These are phyloP conservation scores for Coix lacrymajobi DNA, from an alignment of 176 grass and related monocot species.

Conservation along the genomic window DNA sequence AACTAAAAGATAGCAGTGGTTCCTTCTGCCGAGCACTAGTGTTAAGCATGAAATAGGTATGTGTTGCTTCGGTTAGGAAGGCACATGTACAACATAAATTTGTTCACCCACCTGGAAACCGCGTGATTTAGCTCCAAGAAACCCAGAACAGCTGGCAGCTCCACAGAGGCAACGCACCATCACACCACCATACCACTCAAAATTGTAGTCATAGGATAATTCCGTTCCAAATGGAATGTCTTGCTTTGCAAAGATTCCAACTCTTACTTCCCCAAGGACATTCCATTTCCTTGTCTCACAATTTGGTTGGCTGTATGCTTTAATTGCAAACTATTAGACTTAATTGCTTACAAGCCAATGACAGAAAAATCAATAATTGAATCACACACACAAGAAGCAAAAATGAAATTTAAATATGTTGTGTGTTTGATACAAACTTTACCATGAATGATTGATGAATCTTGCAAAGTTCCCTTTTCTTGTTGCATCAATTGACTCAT, in stretches of 20 bases:
- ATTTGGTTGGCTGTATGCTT: slow-evolving; percentile 79
- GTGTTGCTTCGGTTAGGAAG: slow-evolving; percentile 2
- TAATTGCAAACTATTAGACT: slow-evolving; percentile 30
- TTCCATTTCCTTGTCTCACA: slow-evolving; percentile 97
- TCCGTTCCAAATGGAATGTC: slow-evolving; percentile 73
- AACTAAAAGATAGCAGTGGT: background rate
- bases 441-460: slow-evolving; percentile 98
- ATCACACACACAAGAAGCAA: background rate
- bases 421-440: slow-evolving; percentile 5
- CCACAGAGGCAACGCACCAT: slow-evolving; percentile 92
- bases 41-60: background rate
- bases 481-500: slow-evolving; percentile 99
- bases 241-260: slow-evolving; percentile 96
- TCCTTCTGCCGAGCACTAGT: background rate
- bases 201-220: slow-evolving; percentile 95
- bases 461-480: slow-evolving; percentile 90
- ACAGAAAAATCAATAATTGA: background rate
- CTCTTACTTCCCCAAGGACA: slow-evolving; percentile 87
- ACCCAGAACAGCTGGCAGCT: slow-evolving; percentile 80
- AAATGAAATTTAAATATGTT: background rate
- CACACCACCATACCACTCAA: slow-evolving; percentile 93
- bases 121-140: slow-evolving; percentile 97
- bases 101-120: slow-evolving; percentile 78
- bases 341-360: slow-evolving; percentile 3
- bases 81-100: background rate